Base-by-base conservation (phyloP, 108 stramenopile species). In the Skeletonema grethae region DNA sequence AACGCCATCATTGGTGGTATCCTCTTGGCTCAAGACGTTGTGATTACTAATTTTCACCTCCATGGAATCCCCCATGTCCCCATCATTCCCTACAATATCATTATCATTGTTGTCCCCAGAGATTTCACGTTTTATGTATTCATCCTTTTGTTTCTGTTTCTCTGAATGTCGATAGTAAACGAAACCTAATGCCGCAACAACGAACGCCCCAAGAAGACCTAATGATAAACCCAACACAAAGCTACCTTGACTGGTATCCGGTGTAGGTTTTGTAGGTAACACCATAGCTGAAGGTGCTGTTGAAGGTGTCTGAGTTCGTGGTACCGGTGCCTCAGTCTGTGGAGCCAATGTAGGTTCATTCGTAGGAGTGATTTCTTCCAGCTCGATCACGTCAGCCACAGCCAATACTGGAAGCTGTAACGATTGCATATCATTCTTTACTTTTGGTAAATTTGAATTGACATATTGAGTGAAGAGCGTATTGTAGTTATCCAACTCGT, bases 191-290 rank as follows among this genome's bases (percentile, higher is more conserved):
- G 58, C 28, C 34, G 28, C 72, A 38, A 73, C 43, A n/a, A 34
- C 39, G 36, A 61, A 73, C 16, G 72, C 72, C 20, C 72, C 72
- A 31, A 30, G 48, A 31, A 73, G 22, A 31, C 72, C 72, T 12
- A 73, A 30, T 35, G 72, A 65, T n/a, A 65, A 57, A 7, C 72
- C 72, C 48, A 73, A 64, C 24, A 48, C 72, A 58, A 73, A 73
- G 57, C 72, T 73, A 36, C 28, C 11, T 18, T 4, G 16, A 63
- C n/a, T 45, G 20, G 31, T 18, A 2, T 63, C 62, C 5, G 63
- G 50, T 12, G 12, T 56, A 29, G 20, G 7, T 5, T 7, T 43
- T 8, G n/a, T 29, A 24, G 43, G 30, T 16, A 24, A 18, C 2
- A 25, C 15, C 1, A 4, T 5, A 28, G 20, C 50, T 36, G 25